A percentile compares a stretch with the other conserved stretches of the same genome.
Conservation (phyloP, 345 rosid species). For the Camelina sativa region DNA sequence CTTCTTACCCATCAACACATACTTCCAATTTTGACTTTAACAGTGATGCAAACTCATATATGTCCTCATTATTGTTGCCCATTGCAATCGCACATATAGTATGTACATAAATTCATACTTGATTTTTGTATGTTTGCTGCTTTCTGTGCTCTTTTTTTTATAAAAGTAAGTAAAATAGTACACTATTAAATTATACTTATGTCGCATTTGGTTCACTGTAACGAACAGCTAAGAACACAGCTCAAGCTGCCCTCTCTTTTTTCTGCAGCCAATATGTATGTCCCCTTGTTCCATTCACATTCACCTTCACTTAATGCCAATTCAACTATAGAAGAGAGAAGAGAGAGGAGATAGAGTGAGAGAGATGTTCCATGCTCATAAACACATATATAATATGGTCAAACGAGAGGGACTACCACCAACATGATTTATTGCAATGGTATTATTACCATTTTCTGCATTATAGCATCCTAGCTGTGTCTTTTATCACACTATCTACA, state of each 20-base stretch:
- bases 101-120: not conserved
- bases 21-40: slow-evolving; percentile 36
- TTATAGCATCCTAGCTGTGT: slow-evolving; percentile 23
- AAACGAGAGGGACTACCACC: slow-evolving; percentile 35
- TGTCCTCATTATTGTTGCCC: slow-evolving; percentile 27
- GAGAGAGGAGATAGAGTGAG: not conserved
- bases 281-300: slow-evolving; percentile 35
- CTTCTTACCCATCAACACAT: slow-evolving; percentile 25
- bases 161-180: not conserved
- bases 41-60: slow-evolving; percentile 22
- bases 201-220: slow-evolving; percentile 38
- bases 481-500: slow-evolving; percentile 24
- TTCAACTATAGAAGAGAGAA: too few relatives aligned
- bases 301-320: slow-evolving; percentile 33
- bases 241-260: slow-evolving; percentile 38
- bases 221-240: slow-evolving; percentile 38
- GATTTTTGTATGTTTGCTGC: slow-evolving; percentile 21
- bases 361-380: slow-evolving; percentile 6
- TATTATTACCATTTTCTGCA: slow-evolving; percentile 25
- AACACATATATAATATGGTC: slow-evolving; percentile 16
- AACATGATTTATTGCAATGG: slow-evolving; percentile 37
- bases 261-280: slow-evolving; percentile 36
- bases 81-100: slow-evolving; percentile 2
- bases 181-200: slow-evolving; percentile 24
- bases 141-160: slow-evolving; percentile 3